Evolutionary conservation across 345 rosid genomes (phyloP).

Genomic region (Gossypium mustelinum): DNA sequence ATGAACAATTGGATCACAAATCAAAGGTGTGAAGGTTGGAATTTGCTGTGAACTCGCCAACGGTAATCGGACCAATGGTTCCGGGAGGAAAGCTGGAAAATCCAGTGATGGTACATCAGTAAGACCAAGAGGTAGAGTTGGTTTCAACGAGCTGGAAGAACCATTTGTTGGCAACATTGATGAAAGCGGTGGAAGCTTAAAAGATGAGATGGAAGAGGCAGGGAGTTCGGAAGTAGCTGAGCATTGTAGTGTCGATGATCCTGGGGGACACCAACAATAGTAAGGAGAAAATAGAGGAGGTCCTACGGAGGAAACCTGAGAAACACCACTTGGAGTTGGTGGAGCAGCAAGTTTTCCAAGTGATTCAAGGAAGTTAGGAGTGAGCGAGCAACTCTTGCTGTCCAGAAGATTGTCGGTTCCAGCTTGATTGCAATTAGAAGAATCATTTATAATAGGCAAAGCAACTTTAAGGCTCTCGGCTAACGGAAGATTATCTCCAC

Average conservation of each 20-base stretch:
- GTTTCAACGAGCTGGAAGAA: slow-evolving; percentile 47
- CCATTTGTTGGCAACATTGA: slow-evolving; percentile 51
- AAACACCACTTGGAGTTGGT: slow-evolving; percentile 25
- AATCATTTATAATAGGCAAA: slow-evolving; percentile 28
- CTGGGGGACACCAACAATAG: slow-evolving; percentile 89
- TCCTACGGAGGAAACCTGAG: slow-evolving; percentile 35
- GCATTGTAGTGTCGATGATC: slow-evolving; percentile 41
- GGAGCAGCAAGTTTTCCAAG: slow-evolving; percentile 37
- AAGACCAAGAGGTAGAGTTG: slow-evolving; percentile 49
- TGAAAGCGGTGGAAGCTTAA: slow-evolving; percentile 60
- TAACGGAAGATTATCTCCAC: slow-evolving; percentile 53
- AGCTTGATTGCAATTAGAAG: slow-evolving; percentile 24
- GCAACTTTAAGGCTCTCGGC: slow-evolving; percentile 37
- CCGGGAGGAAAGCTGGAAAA: slow-evolving; percentile 51
- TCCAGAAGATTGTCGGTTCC: slow-evolving; percentile 29
- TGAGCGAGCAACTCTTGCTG: slow-evolving; percentile 21
- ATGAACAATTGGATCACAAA: slow-evolving; percentile 93
- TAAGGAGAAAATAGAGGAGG: slow-evolving; percentile 68
- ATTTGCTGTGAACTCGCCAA: slow-evolving; percentile 55
- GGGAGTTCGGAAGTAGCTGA: slow-evolving; percentile 34
- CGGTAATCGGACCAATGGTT: slow-evolving; percentile 56
- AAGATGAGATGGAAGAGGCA: slow-evolving; percentile 41
- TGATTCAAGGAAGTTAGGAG: slow-evolving; percentile 38
- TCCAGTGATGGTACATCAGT: slow-evolving; percentile 48
- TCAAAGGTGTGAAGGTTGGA: slow-evolving; percentile 73